Percentiles rank a stretch among this genome's conserved stretches.
phyloP scores from a whole-genome alignment of 768 basidiomycete species.

The Basidioascus undulatus region DNA sequence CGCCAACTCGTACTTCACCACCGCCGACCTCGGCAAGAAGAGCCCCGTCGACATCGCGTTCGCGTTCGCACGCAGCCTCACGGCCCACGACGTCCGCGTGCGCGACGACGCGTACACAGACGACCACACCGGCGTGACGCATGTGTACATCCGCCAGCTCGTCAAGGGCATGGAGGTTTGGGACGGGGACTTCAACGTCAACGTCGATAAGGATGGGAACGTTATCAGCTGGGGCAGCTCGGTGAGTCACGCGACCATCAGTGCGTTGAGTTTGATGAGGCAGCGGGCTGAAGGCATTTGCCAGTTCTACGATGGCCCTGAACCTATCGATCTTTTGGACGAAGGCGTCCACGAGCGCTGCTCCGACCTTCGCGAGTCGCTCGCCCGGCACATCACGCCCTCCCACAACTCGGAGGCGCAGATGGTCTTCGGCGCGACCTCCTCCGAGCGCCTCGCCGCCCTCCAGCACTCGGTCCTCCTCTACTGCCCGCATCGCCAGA shows the following conservation, averaged over 20 bases:
- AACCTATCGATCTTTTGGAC: constrained; percentile 27
- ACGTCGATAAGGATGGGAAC: constrained; percentile 59
- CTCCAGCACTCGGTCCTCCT: constrained; percentile 17
- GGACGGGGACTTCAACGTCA: constrained; percentile 78
- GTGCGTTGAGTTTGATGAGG: neutral
- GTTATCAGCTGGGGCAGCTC: constrained; percentile 68
- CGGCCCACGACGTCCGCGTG: constrained; percentile 17
- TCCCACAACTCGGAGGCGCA: constrained; percentile 26
- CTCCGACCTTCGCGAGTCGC: too few species aligned
- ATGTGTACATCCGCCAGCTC: constrained; percentile 64
- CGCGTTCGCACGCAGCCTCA: too few species aligned
- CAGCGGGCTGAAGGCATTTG: neutral
- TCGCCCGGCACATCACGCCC: constrained; percentile 32
- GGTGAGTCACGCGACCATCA: constrained; percentile 23
- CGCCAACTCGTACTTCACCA: too few species aligned
- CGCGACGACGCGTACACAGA: constrained; percentile 78
- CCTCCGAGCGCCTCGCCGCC: constrained; percentile 13
- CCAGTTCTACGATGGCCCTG: constrained; percentile 52
- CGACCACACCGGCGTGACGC: constrained; percentile 52
- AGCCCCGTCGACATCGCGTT: too few species aligned
- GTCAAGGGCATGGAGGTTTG: constrained; percentile 66
- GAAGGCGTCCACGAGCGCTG: too few species aligned
- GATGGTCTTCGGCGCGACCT: constrained; percentile 15
- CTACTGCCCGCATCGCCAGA: constrained; percentile 7
- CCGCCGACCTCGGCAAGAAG: too few species aligned